Percentiles rank a stretch among this genome's conserved stretches.
These are phyloP conservation scores for Populus hybrid DNA, from an alignment of 441 rosid species.

Conservation along the genomic window DNA sequence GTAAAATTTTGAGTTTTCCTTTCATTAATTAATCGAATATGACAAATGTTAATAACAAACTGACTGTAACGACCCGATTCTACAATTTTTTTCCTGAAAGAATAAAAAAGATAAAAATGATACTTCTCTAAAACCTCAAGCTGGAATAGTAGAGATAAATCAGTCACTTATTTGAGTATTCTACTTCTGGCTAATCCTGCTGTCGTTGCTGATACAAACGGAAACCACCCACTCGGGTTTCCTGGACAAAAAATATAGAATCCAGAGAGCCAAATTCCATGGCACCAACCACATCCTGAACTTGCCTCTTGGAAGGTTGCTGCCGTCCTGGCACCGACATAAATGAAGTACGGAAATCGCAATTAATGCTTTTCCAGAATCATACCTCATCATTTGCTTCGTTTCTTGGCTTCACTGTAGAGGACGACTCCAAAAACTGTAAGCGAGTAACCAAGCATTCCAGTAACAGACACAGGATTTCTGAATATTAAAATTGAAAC, in stretches of 20 bases:
- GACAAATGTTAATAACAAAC: conserved; percentile 39
- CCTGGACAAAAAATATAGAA: conserved; percentile 24
- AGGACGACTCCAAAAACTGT: conserved; percentile 46
- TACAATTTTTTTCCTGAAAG: conserved; percentile 38
- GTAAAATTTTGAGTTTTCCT: conserved; percentile 3
- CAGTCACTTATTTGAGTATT: conserved; percentile 33
- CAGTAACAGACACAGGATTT: conserved; percentile 51
- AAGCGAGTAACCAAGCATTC: conserved; percentile 48
- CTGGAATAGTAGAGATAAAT: conserved; percentile 28
- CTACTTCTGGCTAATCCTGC: conserved; percentile 36
- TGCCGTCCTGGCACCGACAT: conserved; percentile 13
- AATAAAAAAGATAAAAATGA: conserved; percentile 30
- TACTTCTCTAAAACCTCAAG: conserved; percentile 33
- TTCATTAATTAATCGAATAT: conserved; percentile 47
- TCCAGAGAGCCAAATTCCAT: conserved; percentile 23
- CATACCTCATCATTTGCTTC: conserved; percentile 30
- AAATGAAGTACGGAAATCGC: conserved; percentile 7
- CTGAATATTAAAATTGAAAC: conserved; percentile 46
- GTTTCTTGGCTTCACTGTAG: conserved; percentile 50
- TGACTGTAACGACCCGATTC: conserved; percentile 25
- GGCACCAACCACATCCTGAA: conserved; percentile 19
- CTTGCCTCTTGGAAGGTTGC: conserved; percentile 16
- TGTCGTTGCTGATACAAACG: conserved; percentile 38
- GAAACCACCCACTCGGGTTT: conserved; percentile 32
- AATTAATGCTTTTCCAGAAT: background rate